phyloP scores from a whole-genome alignment of 805 yeast species.

The Yamadazyma akitaensis region DNA sequence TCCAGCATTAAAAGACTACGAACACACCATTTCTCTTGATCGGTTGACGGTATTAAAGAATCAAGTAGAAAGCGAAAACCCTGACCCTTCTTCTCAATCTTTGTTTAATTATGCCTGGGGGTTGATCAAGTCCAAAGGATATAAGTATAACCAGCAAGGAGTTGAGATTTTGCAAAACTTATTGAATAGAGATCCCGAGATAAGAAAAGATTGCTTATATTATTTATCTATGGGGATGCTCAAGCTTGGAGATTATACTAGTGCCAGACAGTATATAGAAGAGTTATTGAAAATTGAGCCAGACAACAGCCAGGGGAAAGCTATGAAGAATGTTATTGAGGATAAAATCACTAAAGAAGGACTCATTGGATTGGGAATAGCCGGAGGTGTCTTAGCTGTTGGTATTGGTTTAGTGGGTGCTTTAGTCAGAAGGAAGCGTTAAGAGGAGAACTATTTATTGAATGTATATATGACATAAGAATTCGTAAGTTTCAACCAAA shows the following conservation, averaged over 20 bases:
- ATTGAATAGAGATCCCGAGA: slow-evolving; percentile 72
- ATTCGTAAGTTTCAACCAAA: not conserved
- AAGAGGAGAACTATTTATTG: not conserved
- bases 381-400: slow-evolving; percentile 81
- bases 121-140: slow-evolving; percentile 64
- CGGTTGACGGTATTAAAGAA: slow-evolving; percentile 73
- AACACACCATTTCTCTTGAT: slow-evolving; percentile 60
- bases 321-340: slow-evolving; percentile 72
- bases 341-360: slow-evolving; percentile 86
- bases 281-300: slow-evolving; percentile 78
- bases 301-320: slow-evolving; percentile 71
- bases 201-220: slow-evolving; percentile 87
- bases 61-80: slow-evolving; percentile 79
- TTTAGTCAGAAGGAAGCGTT: slow-evolving; percentile 31
- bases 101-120: slow-evolving; percentile 97
- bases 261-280: slow-evolving; percentile 83
- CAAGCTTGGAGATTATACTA: slow-evolving; percentile 82
- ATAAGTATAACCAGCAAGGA: slow-evolving; percentile 72
- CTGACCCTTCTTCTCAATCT: slow-evolving; percentile 76
- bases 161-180: slow-evolving; percentile 66
- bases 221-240: slow-evolving; percentile 84
- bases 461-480: not conserved
- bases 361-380: slow-evolving; percentile 79
- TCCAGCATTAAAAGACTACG: slow-evolving; percentile 41
- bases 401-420: slow-evolving; percentile 64